Evolutionary conservation across 345 rosid genomes (phyloP).

Genomic region (Hibiscus syriacus): DNA sequence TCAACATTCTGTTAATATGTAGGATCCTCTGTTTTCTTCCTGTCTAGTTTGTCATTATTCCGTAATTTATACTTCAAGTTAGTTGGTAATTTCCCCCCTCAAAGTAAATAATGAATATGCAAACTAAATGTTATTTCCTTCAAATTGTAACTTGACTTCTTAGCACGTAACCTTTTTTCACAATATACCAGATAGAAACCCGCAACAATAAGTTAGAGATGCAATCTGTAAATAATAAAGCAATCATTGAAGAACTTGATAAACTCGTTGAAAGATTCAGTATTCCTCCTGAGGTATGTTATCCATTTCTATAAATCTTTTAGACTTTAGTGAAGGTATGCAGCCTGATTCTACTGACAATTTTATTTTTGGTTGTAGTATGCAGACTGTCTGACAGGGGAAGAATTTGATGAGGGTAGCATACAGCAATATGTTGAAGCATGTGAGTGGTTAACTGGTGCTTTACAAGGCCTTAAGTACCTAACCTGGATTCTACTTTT

Average conservation of each 20-base stretch:
- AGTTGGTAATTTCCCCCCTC: not conserved
- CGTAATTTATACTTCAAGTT: not conserved
- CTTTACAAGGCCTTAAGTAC: slow-evolving; percentile 69
- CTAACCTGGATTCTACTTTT: slow-evolving; percentile 69
- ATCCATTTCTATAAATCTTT: not conserved
- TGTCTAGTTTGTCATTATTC: not conserved
- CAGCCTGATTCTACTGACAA: slow-evolving; percentile 15
- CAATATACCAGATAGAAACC: slow-evolving; percentile 79
- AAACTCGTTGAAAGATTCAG: slow-evolving; percentile 71
- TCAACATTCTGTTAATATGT: slow-evolving; percentile 5
- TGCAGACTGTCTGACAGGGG: slow-evolving; percentile 76
- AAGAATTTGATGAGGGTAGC: slow-evolving; percentile 82
- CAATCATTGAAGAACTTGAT: slow-evolving; percentile 90
- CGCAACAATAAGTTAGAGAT: slow-evolving; percentile 96
- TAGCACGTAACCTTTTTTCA: slow-evolving; percentile 8
- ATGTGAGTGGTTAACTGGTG: slow-evolving; percentile 93
- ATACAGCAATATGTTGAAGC: slow-evolving; percentile 91
- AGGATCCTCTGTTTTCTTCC: slow-evolving; percentile 4
- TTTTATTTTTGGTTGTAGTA: slow-evolving; percentile 45
- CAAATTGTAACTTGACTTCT: slow-evolving; percentile 2
- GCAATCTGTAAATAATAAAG: slow-evolving; percentile 90
- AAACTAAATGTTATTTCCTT: not conserved
- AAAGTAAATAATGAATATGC: slow-evolving; percentile 2
- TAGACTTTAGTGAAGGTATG: not conserved
- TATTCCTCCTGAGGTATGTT: slow-evolving; percentile 79